Conservation (phyloP, 108 stramenopile genomes). For the Tribonema minus region DNA sequence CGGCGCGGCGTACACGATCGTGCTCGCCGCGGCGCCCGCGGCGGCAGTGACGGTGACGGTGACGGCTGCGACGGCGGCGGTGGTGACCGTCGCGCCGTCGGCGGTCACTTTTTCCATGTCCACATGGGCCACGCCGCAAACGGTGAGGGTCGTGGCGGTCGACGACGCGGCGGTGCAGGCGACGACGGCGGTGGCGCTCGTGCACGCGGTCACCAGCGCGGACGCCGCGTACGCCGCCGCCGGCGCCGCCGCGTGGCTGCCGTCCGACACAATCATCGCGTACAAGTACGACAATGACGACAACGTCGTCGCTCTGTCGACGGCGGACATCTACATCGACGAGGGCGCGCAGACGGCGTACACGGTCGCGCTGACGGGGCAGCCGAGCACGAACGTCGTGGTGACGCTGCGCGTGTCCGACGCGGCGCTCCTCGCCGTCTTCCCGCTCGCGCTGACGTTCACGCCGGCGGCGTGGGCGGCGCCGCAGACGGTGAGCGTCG, state of each 20-base stretch:
- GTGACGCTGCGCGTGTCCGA: not conserved
- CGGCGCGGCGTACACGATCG: slow-evolving; percentile 38
- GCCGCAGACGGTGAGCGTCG: slow-evolving; percentile 23
- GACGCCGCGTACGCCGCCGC: not conserved
- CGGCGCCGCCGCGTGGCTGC: slow-evolving; percentile 3
- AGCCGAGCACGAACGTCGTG: slow-evolving; percentile 1
- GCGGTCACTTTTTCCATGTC: not conserved
- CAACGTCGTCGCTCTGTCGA: slow-evolving; percentile 4
- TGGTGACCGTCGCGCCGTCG: not conserved
- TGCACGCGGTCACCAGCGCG: slow-evolving; percentile 3
- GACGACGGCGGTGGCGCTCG: not conserved
- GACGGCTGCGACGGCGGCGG: not conserved
- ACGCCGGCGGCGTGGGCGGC: not conserved
- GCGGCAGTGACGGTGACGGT: slow-evolving; percentile 24
- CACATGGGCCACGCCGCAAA: slow-evolving; percentile 11
- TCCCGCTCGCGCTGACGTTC: too few species aligned
- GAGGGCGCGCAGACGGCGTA: slow-evolving; percentile 3
- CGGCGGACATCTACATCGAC: slow-evolving; percentile 13
- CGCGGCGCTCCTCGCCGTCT: not conserved
- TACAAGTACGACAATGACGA: slow-evolving; percentile 39
- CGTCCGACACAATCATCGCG: slow-evolving; percentile 1
- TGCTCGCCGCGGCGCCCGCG: slow-evolving; percentile 13
- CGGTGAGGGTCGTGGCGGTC: slow-evolving; percentile 1
- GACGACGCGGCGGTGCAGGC: slow-evolving; percentile 14
- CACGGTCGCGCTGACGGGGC: slow-evolving; percentile 23